Percentiles rank a stretch among this genome's conserved stretches.
These are phyloP conservation scores for Termitomyces sp. DNA, from an alignment of 768 basidiomycete species.

Conservation along the genomic window DNA sequence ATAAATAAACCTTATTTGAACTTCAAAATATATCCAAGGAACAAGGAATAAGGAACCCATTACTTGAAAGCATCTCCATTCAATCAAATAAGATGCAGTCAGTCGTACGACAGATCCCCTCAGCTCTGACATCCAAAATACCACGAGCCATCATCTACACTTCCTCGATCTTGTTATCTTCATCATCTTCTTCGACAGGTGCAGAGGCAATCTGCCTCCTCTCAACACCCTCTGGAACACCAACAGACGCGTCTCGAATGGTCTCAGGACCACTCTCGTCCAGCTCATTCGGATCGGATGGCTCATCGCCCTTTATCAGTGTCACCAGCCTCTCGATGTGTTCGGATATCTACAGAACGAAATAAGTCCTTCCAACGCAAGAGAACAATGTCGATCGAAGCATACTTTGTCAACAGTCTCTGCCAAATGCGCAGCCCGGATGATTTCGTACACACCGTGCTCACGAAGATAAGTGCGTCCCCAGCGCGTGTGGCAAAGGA, in stretches of 20 bases:
- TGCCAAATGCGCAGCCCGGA: conserved; percentile 71
- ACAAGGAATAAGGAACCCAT: too few species aligned
- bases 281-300: conserved; percentile 40
- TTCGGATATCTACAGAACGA: conserved; percentile 63
- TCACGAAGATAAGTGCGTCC: conserved; percentile 79
- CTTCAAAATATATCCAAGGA: too few species aligned
- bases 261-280: conserved; percentile 24
- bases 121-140: too few species aligned
- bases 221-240: conserved; percentile 12
- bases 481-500: conserved; percentile 87
- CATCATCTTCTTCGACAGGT: conserved; percentile 46
- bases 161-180: conserved; percentile 75
- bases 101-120: not conserved
- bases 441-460: conserved; percentile 84
- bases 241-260: conserved; percentile 20
- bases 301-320: conserved; percentile 79
- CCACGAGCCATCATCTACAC: conserved; percentile 37
- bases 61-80: too few species aligned
- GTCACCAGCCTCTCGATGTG: conserved; percentile 87
- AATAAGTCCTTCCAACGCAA: not conserved
- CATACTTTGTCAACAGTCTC: conserved; percentile 78
- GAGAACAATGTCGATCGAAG: conserved; percentile 3
- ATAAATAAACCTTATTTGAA: not conserved
- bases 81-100: not conserved
- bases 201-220: conserved; percentile 18